Evolutionary conservation across 2,329 filamentous ascomycete species (phyloP).

Genomic region (Penicillium vulpinum): DNA sequence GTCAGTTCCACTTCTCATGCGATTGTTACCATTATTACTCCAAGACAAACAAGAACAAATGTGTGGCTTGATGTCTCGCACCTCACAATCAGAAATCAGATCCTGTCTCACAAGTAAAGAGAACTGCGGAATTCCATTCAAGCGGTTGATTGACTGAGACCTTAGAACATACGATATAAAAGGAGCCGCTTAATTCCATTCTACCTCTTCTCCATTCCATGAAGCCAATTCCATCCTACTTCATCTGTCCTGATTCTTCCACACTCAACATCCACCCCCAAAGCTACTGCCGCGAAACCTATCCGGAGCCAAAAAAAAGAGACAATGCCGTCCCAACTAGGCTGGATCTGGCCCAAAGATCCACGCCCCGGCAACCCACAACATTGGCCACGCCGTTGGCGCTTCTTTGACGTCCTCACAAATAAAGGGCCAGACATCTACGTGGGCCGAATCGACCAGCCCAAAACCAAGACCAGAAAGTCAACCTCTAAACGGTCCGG

Average conservation of each 20-base stretch:
- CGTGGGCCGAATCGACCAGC: conserved; percentile 29
- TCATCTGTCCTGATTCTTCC: background rate
- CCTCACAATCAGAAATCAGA: background rate
- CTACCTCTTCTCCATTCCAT: background rate
- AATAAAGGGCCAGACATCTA: conserved; percentile 47
- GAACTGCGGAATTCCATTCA: background rate
- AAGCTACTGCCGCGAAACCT: background rate
- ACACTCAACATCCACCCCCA: background rate
- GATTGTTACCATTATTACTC: background rate
- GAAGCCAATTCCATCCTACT: too few relatives aligned
- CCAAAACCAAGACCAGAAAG: background rate
- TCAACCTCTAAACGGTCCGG: background rate
- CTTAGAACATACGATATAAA: background rate
- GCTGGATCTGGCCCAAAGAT: conserved; percentile 42
- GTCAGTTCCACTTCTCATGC: background rate
- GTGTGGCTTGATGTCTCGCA: background rate
- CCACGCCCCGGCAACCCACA: conserved; percentile 35
- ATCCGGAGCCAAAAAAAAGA: background rate
- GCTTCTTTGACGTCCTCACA: conserved; percentile 39
- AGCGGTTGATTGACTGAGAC: background rate
- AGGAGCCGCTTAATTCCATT: background rate
- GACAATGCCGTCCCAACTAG: conserved; percentile 15
- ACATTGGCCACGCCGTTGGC: conserved; percentile 32
- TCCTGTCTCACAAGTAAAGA: background rate
- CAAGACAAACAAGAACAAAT: background rate